These are phyloP conservation scores for Lachnellula arida DNA, from an alignment of 2,329 filamentous ascomycete species.

Conservation along the genomic window DNA sequence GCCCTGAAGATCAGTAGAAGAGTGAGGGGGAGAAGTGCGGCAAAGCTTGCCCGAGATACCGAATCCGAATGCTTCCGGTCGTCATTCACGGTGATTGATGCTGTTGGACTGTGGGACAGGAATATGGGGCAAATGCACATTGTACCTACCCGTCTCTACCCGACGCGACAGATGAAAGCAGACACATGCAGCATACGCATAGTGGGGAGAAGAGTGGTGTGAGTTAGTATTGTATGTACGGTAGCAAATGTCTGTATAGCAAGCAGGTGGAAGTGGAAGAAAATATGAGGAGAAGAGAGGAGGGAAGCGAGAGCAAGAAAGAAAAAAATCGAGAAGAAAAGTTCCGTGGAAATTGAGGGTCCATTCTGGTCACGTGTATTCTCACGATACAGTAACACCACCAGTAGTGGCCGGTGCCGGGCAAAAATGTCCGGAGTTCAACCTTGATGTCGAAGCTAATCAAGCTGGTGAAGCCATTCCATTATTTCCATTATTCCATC, in stretches of 20 bases:
- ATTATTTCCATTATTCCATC: too few relatives aligned
- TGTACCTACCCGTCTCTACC: not conserved
- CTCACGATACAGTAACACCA: not conserved
- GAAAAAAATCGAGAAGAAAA: not conserved
- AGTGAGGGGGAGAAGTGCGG: not conserved
- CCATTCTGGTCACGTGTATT: not conserved
- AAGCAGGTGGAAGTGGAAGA: not conserved
- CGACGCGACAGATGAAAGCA: too few relatives aligned
- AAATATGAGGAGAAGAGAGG: not conserved
- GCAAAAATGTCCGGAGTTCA: not conserved
- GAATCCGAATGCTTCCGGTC: not conserved
- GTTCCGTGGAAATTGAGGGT: not conserved
- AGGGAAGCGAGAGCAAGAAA: not conserved
- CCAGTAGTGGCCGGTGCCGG: not conserved
- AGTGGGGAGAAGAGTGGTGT: not conserved
- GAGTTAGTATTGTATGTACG: not conserved
- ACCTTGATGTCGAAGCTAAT: not conserved
- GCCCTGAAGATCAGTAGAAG: not conserved
- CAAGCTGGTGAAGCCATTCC: too few relatives aligned
- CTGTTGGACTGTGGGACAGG: not conserved
- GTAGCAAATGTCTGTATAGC: not conserved
- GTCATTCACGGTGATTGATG: not conserved
- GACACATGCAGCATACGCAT: not conserved
- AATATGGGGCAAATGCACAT: not conserved
- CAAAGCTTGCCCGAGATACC: not conserved